Evolutionary conservation across 176 grass and related monocot genomes (phyloP).

Genomic region (Oryza meridionalis): DNA sequence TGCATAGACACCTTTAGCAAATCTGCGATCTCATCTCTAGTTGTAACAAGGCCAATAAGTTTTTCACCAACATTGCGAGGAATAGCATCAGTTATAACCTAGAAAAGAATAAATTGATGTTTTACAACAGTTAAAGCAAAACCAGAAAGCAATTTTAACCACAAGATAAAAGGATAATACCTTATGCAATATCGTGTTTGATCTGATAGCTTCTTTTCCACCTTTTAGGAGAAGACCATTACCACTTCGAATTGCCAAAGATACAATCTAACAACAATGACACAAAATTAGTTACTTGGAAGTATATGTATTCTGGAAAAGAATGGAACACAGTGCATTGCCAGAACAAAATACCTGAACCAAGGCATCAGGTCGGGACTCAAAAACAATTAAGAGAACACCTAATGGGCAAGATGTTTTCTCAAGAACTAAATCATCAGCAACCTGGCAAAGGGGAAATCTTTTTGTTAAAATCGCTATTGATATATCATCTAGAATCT

Average conservation of each 20-base stretch:
- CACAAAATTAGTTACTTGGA: conserved; percentile 8
- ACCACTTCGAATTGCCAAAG: conserved; percentile 91
- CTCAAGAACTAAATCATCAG: conserved; percentile 78
- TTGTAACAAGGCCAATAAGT: conserved; percentile 92
- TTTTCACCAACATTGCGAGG: conserved; percentile 67
- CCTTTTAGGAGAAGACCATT: conserved; percentile 98
- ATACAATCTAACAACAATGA: conserved; percentile 71
- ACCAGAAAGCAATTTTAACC: conserved; percentile 18
- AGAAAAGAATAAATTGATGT: background rate
- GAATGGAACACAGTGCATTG: background rate
- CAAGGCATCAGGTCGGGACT: conserved; percentile 95
- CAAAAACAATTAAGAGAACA: conserved; percentile 91
- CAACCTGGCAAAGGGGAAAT: conserved; percentile 56
- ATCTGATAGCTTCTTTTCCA: conserved; percentile 97
- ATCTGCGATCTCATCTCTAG: conserved; percentile 94
- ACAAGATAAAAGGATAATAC: conserved; percentile 49
- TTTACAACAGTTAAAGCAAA: conserved; percentile 14
- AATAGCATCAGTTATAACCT: conserved; percentile 93
- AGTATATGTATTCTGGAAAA: background rate
- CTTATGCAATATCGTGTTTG: conserved; percentile 90
- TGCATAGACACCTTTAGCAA: conserved; percentile 72
- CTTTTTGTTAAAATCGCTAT: conserved; percentile 9
- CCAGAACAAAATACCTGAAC: conserved; percentile 71
- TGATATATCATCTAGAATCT: background rate
- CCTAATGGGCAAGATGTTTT: conserved; percentile 91